Percentiles rank a stretch among this genome's conserved stretches.
Conservation (phyloP, 495 filamentous ascomycete species). For the Penicillium salamii region DNA sequence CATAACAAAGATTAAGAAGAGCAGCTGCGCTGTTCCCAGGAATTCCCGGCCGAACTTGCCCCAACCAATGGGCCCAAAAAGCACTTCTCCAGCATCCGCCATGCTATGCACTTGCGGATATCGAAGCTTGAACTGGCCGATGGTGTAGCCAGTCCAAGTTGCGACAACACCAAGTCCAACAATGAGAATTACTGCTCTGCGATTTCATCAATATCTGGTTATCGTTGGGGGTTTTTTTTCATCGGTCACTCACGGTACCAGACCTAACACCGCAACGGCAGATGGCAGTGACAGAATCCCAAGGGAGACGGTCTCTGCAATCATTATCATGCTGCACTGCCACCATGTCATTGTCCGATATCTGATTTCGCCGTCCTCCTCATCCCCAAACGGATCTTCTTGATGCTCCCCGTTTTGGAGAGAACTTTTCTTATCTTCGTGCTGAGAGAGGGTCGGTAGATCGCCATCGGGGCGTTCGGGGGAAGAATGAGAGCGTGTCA, state of each 20-base stretch:
- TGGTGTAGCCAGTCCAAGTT: constrained; percentile 36
- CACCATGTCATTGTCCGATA: constrained; percentile 38
- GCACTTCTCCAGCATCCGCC: constrained; percentile 62
- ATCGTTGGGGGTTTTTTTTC: no score
- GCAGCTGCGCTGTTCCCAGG: constrained; percentile 53
- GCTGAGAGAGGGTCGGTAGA: no score
- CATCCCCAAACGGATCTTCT: constrained; percentile 26
- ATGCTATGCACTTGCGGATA: constrained; percentile 56
- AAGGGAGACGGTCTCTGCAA: constrained; percentile 63
- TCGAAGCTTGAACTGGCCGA: constrained; percentile 25
- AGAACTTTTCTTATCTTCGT: no score
- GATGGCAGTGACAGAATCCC: constrained; percentile 59
- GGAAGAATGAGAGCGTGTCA: no score
- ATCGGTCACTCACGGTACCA: constrained; percentile 36
- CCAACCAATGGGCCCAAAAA: constrained; percentile 57
- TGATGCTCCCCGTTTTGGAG: not conserved
- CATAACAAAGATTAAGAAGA: constrained; percentile 70
- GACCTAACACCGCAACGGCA: constrained; percentile 56
- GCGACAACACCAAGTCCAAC: constrained; percentile 58
- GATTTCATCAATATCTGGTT: not conserved
- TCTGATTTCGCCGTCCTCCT: constrained; percentile 23
- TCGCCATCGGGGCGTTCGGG: no score
- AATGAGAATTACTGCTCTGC: constrained; percentile 47
- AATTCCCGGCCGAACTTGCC: constrained; percentile 59
- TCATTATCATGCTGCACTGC: constrained; percentile 46